Evolutionary conservation across 495 filamentous ascomycete species (phyloP), one percentile per base, ranked within the genome.

Genomic region (Annulohypoxylon moriforme): DNA sequence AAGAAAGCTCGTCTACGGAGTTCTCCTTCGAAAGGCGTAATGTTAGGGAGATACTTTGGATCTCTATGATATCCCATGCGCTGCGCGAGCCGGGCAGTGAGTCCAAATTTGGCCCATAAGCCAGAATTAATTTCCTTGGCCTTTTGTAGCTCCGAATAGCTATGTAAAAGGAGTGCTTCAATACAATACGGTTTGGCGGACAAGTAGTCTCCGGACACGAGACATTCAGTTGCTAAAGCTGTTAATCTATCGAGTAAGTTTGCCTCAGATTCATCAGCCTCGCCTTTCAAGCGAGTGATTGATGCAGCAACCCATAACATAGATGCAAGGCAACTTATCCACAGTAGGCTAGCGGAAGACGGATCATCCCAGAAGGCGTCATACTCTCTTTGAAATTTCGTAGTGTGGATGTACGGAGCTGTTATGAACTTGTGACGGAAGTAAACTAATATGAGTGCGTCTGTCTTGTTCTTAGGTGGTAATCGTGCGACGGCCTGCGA

Each of bases 1-100:
- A 82, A 75, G 82, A 86, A 88, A 1, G 83, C 72, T 10, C 87
- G 79, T 13, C 87, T 79, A 36, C 87, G 80, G 65, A 87, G 84
- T 70, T 89, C 87, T 10, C 77, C 85, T 46, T 83, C 77, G 62
- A 85, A 85, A 0, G 81, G 75, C 0, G 87, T 86, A 14, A 89
- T 83, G 33, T 75, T 73, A 7, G 76, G 50, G 8, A 81, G 71
- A 46, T 79, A 67, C 50, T 77, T 79, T 0, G 82, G 75, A 34
- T 87, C 86, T 24, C 86, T 81, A 58, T 89, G 86, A 57, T 85
- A 85, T 27, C 85, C 86, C 80, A 85, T 82, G 16, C 81, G 79
- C 55, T 86, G 69, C 0, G 85, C 82, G 11, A 87, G 78, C 11
- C 83, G 80, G 5, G 82, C 76, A 20, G 79, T 75, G 11, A 78